Evolutionary conservation across 129 eudicot genomes (phyloP).

Genomic region (Silybum marianum): DNA sequence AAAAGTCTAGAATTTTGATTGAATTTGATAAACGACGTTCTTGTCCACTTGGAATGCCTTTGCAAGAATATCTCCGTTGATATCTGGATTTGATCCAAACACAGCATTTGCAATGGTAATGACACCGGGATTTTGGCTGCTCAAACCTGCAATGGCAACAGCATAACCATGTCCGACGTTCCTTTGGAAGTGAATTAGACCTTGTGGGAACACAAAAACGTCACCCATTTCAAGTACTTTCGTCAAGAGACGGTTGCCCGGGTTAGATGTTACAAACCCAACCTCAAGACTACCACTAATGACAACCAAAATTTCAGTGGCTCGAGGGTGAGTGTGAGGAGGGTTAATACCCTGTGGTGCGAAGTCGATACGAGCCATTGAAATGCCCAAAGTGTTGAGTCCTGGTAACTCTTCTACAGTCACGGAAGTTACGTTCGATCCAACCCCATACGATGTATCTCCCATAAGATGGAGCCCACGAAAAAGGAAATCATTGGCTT

Average conservation of each 20-base stretch:
- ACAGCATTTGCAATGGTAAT: constrained; percentile 35
- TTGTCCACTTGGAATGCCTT: constrained; percentile 33
- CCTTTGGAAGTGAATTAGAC: constrained; percentile 46
- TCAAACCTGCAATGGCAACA: constrained; percentile 37
- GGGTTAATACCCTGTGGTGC: not conserved
- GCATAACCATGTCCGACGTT: constrained; percentile 26
- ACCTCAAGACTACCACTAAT: constrained; percentile 30
- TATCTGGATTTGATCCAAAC: constrained; percentile 37
- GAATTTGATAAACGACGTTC: constrained; percentile 11
- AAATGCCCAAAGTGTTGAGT: not conserved
- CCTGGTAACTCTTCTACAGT: not conserved
- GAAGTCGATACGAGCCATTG: not conserved
- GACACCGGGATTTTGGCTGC: constrained; percentile 44
- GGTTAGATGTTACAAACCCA: constrained; percentile 48
- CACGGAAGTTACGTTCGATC: not conserved
- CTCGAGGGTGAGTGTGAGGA: not conserved
- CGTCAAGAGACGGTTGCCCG: constrained; percentile 36
- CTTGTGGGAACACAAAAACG: constrained; percentile 46
- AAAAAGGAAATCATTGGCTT: constrained; percentile 23
- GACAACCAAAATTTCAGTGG: constrained; percentile 19
- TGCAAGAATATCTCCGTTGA: constrained; percentile 24
- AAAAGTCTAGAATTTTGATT: constrained; percentile 14
- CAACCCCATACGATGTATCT: not conserved
- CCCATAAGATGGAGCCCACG: not conserved
- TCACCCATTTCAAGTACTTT: constrained; percentile 43